phyloP scores from a whole-genome alignment of 164 flowering plant species.

The Magnolia sinica region DNA sequence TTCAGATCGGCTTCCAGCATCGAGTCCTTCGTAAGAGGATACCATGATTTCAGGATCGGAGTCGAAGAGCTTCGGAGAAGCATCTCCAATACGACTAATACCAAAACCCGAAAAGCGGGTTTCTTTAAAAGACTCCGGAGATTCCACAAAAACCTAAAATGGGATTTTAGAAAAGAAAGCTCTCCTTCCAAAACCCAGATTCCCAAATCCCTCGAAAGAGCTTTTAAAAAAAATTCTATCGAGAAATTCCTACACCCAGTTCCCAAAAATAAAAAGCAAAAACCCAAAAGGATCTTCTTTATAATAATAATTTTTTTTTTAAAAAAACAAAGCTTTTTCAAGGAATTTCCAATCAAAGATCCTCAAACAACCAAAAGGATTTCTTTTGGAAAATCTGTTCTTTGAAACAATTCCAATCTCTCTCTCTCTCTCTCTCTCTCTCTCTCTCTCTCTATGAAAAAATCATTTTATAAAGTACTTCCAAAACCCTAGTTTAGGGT shows the following conservation, averaged over 20 bases:
- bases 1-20: not conserved
- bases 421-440: not conserved
- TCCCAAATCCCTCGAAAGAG: not conserved
- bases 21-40: conserved; percentile 1
- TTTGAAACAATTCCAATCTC: not conserved
- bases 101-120: not conserved
- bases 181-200: not conserved
- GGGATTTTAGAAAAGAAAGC: not conserved
- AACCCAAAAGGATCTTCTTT: no score
- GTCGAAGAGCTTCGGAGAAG: conserved; percentile 16
- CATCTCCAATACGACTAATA: not conserved
- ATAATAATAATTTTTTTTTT: no score
- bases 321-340: not conserved
- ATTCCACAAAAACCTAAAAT: not conserved
- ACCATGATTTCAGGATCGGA: conserved; percentile 4
- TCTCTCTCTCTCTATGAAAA: not conserved
- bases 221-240: not conserved
- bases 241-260: not conserved
- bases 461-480: not conserved
- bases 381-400: no score
- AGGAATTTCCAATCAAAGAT: not conserved
- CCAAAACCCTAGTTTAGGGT: not conserved
- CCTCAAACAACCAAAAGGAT: not conserved
- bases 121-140: not conserved
- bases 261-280: no score